Percentiles rank a stretch among this genome's conserved stretches.
phyloP scores from a whole-genome alignment of 495 filamentous ascomycete genomes.

The Talaromyces ruber region DNA sequence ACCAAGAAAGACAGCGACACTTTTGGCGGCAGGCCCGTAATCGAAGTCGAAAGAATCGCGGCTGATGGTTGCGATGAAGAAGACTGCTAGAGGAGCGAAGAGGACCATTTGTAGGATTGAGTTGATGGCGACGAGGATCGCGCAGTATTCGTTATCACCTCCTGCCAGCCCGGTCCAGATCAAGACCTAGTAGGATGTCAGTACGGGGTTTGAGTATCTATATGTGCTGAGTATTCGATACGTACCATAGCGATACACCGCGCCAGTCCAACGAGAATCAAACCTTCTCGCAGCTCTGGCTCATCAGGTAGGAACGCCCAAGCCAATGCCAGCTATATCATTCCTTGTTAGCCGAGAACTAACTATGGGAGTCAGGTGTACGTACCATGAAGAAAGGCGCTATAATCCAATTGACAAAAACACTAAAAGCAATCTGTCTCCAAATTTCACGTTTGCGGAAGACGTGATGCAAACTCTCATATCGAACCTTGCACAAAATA shows the following conservation, averaged over 20 bases:
- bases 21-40: conserved; percentile 67
- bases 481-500: conserved; percentile 87
- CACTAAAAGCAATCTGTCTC: conserved; percentile 70
- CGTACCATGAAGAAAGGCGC: conserved; percentile 81
- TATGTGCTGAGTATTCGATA: conserved; percentile 5
- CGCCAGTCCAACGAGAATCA: conserved; percentile 72
- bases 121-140: conserved; percentile 83
- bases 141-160: conserved; percentile 78
- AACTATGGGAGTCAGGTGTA: neutral
- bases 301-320: conserved; percentile 81
- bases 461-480: conserved; percentile 65
- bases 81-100: conserved; percentile 69
- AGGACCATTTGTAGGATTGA: conserved; percentile 81
- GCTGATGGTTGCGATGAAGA: conserved; percentile 70
- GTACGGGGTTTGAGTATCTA: neutral
- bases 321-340: conserved; percentile 49
- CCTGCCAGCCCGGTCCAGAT: conserved; percentile 74
- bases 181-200: conserved; percentile 41
- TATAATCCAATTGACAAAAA: conserved; percentile 84
- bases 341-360: neutral
- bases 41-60: conserved; percentile 38
- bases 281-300: conserved; percentile 54
- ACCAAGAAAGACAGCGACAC: conserved; percentile 76
- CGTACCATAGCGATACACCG: conserved; percentile 79
- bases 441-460: conserved; percentile 57